A percentile compares a stretch with the other conserved stretches of the same genome.
phyloP scores from a whole-genome alignment of 192 early-diverging fungal genomes.

The Coemansia sp. region DNA sequence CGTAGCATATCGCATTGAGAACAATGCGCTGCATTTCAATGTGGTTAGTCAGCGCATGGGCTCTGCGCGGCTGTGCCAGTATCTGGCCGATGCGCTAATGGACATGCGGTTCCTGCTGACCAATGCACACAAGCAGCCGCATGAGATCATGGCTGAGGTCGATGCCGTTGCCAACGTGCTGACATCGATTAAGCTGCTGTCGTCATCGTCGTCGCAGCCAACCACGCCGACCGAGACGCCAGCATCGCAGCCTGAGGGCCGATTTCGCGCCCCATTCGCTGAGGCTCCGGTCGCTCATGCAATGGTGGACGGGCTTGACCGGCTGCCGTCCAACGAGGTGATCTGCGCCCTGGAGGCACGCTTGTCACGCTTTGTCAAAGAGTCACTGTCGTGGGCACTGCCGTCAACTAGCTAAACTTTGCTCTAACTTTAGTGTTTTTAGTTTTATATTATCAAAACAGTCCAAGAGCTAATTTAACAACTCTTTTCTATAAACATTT shows the following conservation, averaged over 20 bases:
- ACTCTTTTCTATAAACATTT: too few relatives aligned
- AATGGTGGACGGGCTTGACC: constrained; percentile 43
- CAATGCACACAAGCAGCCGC: constrained; percentile 54
- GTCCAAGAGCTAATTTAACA: too few relatives aligned
- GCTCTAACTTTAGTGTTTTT: not conserved
- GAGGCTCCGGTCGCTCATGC: constrained; percentile 20
- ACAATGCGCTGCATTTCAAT: constrained; percentile 51
- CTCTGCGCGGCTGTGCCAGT: constrained; percentile 58
- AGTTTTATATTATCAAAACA: too few relatives aligned
- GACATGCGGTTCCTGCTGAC: constrained; percentile 64
- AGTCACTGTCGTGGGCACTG: constrained; percentile 53
- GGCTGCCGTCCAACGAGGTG: constrained; percentile 51
- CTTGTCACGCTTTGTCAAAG: constrained; percentile 53
- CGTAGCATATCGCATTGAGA: constrained; percentile 58
- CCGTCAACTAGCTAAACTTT: constrained; percentile 35
- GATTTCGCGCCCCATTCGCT: constrained; percentile 31
- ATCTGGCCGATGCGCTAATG: constrained; percentile 64
- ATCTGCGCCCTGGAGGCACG: constrained; percentile 51
- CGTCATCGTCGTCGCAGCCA: constrained; percentile 37
- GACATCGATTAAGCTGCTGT: constrained; percentile 48
- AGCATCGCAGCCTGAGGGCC: not conserved
- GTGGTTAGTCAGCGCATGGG: constrained; percentile 52
- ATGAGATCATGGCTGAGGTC: constrained; percentile 53
- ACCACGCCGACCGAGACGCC: constrained; percentile 4
- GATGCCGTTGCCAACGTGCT: constrained; percentile 50